Base-by-base conservation (phyloP, 2,329 filamentous ascomycete species). In the Paecilomyces sp. region DNA sequence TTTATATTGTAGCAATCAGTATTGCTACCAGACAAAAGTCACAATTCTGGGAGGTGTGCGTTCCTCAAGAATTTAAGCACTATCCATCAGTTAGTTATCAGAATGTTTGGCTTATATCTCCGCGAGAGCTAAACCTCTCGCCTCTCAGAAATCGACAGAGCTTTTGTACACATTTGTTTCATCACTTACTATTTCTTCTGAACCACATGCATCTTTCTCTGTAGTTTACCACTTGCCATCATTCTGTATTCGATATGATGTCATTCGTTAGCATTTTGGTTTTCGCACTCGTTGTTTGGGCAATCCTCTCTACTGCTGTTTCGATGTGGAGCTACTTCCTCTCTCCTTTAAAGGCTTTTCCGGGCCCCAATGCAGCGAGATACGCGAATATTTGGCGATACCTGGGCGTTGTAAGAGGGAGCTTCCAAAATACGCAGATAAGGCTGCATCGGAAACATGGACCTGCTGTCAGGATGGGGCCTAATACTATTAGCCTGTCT, bases 361-460 rank as follows among this genome's bases (percentile, higher is more conserved):
- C 59, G 12, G 59, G 59, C 8, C 59, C 59, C 4, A 51, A 58
- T 2, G 13, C 47, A 3, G 47, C 59, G 7, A 56, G 24, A 8
- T 57, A 55, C 15, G 54, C 53, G 3, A 54, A 58, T n/a, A 15
- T 58, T 24, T 33, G 24, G 11, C 59, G 59, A 9, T 15, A 53
- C 8, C 28, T 13, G 3, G 30, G 51, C 33, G 56, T 61, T 3
- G 6, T 28, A 5, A 24, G n/a, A 25, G 47, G 47, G 2, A 33
- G 31, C n/a, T 52, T 28, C 3, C 56, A 58, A 18, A 3, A 22
- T n/a, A 34, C 57, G 12, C 57, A 61, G 22, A 56, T 22, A 4
- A 31, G 47, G 18, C 31, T 62, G 12, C 61, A 62, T 57, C 57
- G 47, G 25, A 31, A 59, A 56, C 57, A 62, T 54, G 61, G 59